Percentiles rank a stretch among this genome's conserved stretches.
Conservation (phyloP, 2,329 filamentous ascomycete species). For the Cryphonectria radicalis region DNA sequence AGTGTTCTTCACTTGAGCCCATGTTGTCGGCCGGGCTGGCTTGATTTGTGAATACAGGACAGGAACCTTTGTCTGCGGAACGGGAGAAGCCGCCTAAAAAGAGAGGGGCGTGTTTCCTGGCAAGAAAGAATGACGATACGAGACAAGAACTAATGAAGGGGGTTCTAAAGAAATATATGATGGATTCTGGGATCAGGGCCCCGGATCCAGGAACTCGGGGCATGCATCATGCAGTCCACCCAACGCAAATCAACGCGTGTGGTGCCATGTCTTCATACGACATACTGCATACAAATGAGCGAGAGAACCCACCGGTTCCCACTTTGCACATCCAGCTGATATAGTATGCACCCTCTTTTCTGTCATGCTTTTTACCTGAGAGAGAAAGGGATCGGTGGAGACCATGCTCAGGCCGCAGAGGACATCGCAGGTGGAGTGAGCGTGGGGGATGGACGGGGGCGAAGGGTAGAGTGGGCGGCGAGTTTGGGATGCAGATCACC, state of each 20-base stretch:
- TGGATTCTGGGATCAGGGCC: conserved; percentile 4
- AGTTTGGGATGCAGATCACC: conserved; percentile 3
- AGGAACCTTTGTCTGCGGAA: background rate
- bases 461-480: background rate
- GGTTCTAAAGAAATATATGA: conserved; percentile 3
- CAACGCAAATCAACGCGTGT: conserved; percentile 13
- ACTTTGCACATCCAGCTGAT: background rate
- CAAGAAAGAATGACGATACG: background rate
- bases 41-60: background rate
- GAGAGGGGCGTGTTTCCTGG: background rate
- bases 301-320: conserved; percentile 8
- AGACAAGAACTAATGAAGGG: background rate
- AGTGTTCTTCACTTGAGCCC: conserved; percentile 27
- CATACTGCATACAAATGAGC: background rate
- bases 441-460: conserved; percentile 6
- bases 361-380: background rate
- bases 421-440: conserved; percentile 7
- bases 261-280: conserved; percentile 1
- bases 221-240: conserved; percentile 14
- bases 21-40: conserved; percentile 6
- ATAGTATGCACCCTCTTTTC: background rate
- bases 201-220: conserved; percentile 18
- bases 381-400: conserved; percentile 6
- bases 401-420: background rate
- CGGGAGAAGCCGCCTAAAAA: background rate